Evolutionary conservation across 106 monocot species (phyloP), one percentile per base, ranked within the genome.

Genomic region (Xerophyta viscosa): DNA sequence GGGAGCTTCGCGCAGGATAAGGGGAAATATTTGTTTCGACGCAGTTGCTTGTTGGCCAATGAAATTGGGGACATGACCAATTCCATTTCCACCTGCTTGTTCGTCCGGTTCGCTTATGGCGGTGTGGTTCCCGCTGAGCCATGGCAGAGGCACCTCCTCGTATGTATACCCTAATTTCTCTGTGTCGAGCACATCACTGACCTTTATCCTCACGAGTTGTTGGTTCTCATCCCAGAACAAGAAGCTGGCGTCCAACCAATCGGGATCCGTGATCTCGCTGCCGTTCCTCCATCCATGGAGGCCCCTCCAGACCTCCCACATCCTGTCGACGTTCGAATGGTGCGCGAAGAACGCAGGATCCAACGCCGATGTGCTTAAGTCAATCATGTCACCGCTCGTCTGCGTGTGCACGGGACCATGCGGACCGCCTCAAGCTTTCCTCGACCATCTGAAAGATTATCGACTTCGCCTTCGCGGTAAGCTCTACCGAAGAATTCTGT

Each of bases 221-320:
- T 24, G 27, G 45, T 65, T 54, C 31, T 65, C 64, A 27, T 65
- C 64, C 12, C 31, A 65, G 44, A 65, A 65, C 14, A 54, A 20
- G 44, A 65, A 65, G 28, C 29, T 3, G 20, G 64, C 9, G 44
- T 65, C 17, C 19, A 65, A 42, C 53, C 53, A 65, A 30, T 65
- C 54, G 9, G 53, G 13, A 29, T 51, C 51, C 3, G 20, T 51
- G 17, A 27, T 26, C 0, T 27, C 24, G 14, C 0, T 15, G 2
- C 27, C 8, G 0, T 52, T 52, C 20, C n/a, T 15, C 13, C 6
- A 11, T 6, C n/a, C 45, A n/a, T 4, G 54, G 14, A 51, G 24
- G 10, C 3, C 20, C 29, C 43, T 60, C 13, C 60, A 27, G 5
- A 60, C 28, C 60, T 37, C 37, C 60, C 60, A 60, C 11, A 60